Conservation (phyloP, 2,329 filamentous ascomycete genomes). For the Scedosporium apiospermum region DNA sequence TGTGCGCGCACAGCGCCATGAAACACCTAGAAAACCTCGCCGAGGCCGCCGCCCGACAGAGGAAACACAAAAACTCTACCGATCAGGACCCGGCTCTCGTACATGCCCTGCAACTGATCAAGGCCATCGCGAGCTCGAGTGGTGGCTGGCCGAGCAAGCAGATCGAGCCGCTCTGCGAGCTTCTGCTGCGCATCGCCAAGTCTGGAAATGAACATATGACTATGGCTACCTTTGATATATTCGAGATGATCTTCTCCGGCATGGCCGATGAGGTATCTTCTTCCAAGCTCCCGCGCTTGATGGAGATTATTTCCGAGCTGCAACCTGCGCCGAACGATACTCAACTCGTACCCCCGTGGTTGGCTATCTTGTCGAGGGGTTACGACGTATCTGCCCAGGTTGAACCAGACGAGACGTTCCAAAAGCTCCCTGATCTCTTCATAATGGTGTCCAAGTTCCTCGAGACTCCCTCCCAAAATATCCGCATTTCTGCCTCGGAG, state of each 20-base stretch:
- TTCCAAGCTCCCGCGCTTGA: constrained; percentile 75
- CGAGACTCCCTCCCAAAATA: constrained; percentile 81
- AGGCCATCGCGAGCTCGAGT: constrained; percentile 76
- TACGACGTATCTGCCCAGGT: constrained; percentile 91
- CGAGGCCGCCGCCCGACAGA: constrained; percentile 47
- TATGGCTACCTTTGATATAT: constrained; percentile 93
- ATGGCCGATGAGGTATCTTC: constrained; percentile 84
- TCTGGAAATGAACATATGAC: constrained; percentile 93
- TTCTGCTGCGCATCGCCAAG: constrained; percentile 78
- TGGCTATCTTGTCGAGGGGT: constrained; percentile 86
- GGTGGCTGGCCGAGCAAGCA: constrained; percentile 95
- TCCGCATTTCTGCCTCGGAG: constrained; percentile 87
- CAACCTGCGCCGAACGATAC: constrained; percentile 89
- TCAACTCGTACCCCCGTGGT: constrained; percentile 90
- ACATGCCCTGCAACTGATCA: constrained; percentile 85
- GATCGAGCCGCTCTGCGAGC: constrained; percentile 83
- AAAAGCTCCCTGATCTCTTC: constrained; percentile 80
- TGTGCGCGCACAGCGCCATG: constrained; percentile 88
- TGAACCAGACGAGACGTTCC: constrained; percentile 82
- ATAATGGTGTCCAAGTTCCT: constrained; percentile 71
- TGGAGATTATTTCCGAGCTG: constrained; percentile 86
- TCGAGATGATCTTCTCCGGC: constrained; percentile 90
- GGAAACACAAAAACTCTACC: constrained; percentile 57
- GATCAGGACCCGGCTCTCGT: constrained; percentile 76
- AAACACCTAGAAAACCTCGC: constrained; percentile 69